Percentiles rank a stretch among this genome's conserved stretches.
Conservation (phyloP, 2,329 filamentous ascomycete genomes). For the Aspergillus novoparasiticus region DNA sequence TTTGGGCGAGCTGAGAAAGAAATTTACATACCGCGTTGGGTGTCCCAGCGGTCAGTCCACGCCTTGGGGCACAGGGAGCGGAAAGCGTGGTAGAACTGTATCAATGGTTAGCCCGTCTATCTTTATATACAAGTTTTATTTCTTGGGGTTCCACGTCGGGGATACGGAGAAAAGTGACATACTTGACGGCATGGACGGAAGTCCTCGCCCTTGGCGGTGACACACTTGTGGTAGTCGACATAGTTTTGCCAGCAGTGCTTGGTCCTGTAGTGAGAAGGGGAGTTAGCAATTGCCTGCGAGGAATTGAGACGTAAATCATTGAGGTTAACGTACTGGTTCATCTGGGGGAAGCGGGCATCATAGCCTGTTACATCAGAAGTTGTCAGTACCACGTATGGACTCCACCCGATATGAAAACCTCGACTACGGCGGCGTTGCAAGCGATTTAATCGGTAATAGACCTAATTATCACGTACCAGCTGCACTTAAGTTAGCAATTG, state of each 20-base stretch:
- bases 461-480: constrained; percentile 49
- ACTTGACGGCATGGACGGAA: constrained; percentile 97
- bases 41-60: constrained; percentile 95
- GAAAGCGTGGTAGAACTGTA: constrained; percentile 93
- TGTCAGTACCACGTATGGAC: constrained; percentile 29
- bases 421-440: constrained; percentile 11
- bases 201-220: constrained; percentile 96
- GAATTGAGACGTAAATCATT: background rate
- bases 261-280: constrained; percentile 51
- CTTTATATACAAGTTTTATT: background rate
- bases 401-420: constrained; percentile 13
- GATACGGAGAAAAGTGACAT: constrained; percentile 29
- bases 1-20: background rate
- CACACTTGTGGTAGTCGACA: constrained; percentile 99
- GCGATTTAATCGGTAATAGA: constrained; percentile 16
- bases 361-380: constrained; percentile 67
- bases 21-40: constrained; percentile 80
- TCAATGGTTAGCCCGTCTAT: background rate
- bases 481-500: constrained; percentile 47
- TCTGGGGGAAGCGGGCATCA: constrained; percentile 98
- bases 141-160: background rate
- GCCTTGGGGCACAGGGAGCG: constrained; percentile 94
- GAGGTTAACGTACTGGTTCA: constrained; percentile 62
- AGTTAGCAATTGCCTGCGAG: constrained; percentile 15
- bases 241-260: constrained; percentile 99